Evolutionary conservation across 2,329 filamentous ascomycete species (phyloP).

Genomic region (Plenodomus tracheiphilus): DNA sequence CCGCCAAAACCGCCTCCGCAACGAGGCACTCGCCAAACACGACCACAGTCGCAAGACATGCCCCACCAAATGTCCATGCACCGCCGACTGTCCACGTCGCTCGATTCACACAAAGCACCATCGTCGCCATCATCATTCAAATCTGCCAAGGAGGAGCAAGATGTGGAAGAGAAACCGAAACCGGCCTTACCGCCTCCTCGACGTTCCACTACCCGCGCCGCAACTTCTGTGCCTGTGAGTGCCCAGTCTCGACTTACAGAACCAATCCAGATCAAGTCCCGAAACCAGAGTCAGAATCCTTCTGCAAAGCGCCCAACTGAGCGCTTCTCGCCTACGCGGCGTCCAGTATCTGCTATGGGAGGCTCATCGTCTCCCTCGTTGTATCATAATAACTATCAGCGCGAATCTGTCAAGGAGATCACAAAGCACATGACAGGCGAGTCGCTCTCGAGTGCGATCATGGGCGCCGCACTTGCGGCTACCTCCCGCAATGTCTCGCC

Average conservation of each 20-base stretch:
- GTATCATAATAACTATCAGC: constrained; percentile 47
- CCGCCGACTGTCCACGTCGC: constrained; percentile 27
- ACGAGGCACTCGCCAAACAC: constrained; percentile 18
- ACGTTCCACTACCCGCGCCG: constrained; percentile 26
- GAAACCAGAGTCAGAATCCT: constrained; percentile 34
- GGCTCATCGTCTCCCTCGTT: constrained; percentile 27
- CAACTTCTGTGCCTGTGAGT: constrained; percentile 7
- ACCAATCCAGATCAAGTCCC: constrained; percentile 34
- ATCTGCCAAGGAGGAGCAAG: constrained; percentile 41
- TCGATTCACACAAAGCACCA: constrained; percentile 29
- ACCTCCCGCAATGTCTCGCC: constrained; percentile 58
- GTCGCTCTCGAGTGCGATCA: constrained; percentile 72
- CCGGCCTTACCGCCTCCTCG: constrained; percentile 43
- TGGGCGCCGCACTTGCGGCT: constrained; percentile 70
- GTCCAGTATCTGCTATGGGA: constrained; percentile 24
- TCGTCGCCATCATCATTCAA: constrained; percentile 40
- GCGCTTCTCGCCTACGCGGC: constrained; percentile 24
- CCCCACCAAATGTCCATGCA: constrained; percentile 19
- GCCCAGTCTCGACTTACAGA: constrained; percentile 17
- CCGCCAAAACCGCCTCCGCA: constrained; percentile 25
- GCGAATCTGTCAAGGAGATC: constrained; percentile 41
- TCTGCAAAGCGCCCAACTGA: constrained; percentile 27
- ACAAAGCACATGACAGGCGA: constrained; percentile 60
- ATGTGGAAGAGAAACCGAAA: constrained; percentile 32
- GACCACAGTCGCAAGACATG: constrained; percentile 29